These are phyloP conservation scores for Eutrema heterophyllum DNA, from an alignment of 345 rosid genomes.

Conservation along the genomic window DNA sequence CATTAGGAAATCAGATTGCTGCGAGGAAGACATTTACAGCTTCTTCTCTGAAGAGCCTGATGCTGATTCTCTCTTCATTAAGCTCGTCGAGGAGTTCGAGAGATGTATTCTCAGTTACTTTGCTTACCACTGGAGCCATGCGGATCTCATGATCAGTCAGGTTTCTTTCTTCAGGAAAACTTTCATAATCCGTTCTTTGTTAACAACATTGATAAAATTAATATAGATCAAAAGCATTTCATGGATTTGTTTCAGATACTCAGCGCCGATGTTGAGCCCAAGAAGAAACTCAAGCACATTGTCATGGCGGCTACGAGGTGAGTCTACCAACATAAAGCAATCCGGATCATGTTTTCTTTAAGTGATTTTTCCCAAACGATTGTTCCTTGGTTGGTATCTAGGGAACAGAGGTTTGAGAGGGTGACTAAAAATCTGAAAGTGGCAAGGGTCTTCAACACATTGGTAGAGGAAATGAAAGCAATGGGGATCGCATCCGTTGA, in stretches of 20 bases:
- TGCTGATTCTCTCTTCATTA: conserved; percentile 72
- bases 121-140: conserved; percentile 88
- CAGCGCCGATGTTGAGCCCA: conserved; percentile 64
- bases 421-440: conserved; percentile 73
- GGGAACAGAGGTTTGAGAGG: conserved; percentile 85
- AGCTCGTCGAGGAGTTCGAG: conserved; percentile 86
- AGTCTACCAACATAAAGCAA: background rate
- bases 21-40: conserved; percentile 68
- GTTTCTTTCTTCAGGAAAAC: conserved; percentile 28
- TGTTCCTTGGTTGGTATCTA: conserved; percentile 26
- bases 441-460: conserved; percentile 67
- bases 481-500: conserved; percentile 55
- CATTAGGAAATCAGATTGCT: conserved; percentile 56
- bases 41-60: conserved; percentile 55
- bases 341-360: background rate
- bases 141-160: conserved; percentile 75
- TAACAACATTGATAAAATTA: background rate
- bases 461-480: conserved; percentile 93
- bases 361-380: background rate
- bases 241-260: conserved; percentile 44
- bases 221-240: background rate
- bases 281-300: conserved; percentile 69
- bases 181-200: background rate
- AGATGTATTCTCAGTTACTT: conserved; percentile 92
- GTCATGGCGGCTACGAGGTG: conserved; percentile 89